Conservation (phyloP, 306 rosid species). For the Notholithocarpus densiflorus region DNA sequence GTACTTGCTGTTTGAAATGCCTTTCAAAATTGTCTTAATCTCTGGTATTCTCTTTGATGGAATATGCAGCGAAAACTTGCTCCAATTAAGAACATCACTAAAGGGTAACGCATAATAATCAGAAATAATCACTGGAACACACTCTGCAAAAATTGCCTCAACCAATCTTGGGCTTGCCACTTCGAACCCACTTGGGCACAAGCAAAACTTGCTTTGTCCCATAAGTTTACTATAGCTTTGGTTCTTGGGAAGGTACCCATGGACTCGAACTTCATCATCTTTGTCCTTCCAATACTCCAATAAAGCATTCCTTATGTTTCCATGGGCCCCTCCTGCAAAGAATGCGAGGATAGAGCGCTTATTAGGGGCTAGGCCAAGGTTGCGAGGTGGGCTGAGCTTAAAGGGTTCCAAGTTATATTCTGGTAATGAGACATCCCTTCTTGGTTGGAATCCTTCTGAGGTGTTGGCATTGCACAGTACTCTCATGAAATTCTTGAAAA, state of each 20-base stretch:
- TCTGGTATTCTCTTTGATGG: slow-evolving; percentile 41
- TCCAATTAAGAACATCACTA: slow-evolving; percentile 75
- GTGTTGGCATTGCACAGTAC: slow-evolving; percentile 78
- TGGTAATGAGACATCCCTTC: slow-evolving; percentile 61
- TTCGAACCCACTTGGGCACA: slow-evolving; percentile 84
- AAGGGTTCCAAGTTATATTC: slow-evolving; percentile 45
- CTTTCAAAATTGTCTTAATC: slow-evolving; percentile 51
- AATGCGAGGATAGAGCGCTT: slow-evolving; percentile 48
- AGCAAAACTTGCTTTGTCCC: slow-evolving; percentile 63
- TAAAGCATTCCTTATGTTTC: slow-evolving; percentile 41
- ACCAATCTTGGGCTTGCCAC: slow-evolving; percentile 86
- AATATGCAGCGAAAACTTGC: slow-evolving; percentile 50
- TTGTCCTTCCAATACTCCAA: slow-evolving; percentile 62
- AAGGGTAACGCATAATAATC: slow-evolving; percentile 61
- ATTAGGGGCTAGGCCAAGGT: slow-evolving; percentile 24
- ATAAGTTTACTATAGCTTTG: slow-evolving; percentile 55
- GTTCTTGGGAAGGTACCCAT: slow-evolving; percentile 50
- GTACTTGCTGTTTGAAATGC: slow-evolving; percentile 41
- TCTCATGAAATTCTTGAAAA: slow-evolving; percentile 55
- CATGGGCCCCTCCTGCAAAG: slow-evolving; percentile 75
- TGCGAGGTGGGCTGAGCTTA: slow-evolving; percentile 34
- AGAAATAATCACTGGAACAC: slow-evolving; percentile 71
- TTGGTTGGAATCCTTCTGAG: slow-evolving; percentile 62
- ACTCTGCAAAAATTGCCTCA: slow-evolving; percentile 61
- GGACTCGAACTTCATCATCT: slow-evolving; percentile 57